These are phyloP conservation scores for Beta lomatogona DNA, from an alignment of 179 eudicot genomes.

Conservation along the genomic window DNA sequence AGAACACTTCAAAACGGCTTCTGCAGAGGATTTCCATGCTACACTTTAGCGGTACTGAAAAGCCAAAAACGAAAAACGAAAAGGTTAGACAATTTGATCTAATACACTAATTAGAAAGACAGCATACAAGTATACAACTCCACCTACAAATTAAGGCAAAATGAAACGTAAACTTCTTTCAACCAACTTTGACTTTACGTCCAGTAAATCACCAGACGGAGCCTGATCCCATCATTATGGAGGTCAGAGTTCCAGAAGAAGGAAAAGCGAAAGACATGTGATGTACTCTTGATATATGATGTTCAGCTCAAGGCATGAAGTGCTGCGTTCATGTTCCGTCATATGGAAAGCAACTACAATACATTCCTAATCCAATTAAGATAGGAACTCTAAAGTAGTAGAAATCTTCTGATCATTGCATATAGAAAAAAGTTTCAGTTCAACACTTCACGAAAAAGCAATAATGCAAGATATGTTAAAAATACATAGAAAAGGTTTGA, in stretches of 20 bases:
- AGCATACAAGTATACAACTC: not conserved
- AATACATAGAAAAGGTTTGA: not conserved
- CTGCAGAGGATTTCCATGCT: slow-evolving; percentile 1
- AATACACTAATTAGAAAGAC: not conserved
- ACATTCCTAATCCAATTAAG: not conserved
- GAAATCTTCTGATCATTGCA: not conserved
- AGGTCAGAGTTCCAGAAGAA: too few species aligned
- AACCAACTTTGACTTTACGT: too few species aligned
- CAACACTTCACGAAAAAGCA: not conserved
- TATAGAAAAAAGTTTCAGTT: not conserved
- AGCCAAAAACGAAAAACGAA: not conserved
- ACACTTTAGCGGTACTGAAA: slow-evolving; percentile 30
- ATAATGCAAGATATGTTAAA: not conserved
- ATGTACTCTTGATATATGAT: too few species aligned
- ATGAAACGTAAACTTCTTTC: too few species aligned
- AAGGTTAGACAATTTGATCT: not conserved
- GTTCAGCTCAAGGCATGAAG: not conserved
- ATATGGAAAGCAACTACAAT: not conserved
- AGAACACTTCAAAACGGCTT: slow-evolving; percentile 8
- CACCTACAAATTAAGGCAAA: not conserved
- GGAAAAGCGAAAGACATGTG: too few species aligned
- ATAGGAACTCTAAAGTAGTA: not conserved
- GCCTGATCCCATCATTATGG: too few species aligned
- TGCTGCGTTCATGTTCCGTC: not conserved
- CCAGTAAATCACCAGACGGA: too few species aligned